Base-by-base conservation (phyloP, 805 yeast species). In the Wickerhamomyces bovis region DNA sequence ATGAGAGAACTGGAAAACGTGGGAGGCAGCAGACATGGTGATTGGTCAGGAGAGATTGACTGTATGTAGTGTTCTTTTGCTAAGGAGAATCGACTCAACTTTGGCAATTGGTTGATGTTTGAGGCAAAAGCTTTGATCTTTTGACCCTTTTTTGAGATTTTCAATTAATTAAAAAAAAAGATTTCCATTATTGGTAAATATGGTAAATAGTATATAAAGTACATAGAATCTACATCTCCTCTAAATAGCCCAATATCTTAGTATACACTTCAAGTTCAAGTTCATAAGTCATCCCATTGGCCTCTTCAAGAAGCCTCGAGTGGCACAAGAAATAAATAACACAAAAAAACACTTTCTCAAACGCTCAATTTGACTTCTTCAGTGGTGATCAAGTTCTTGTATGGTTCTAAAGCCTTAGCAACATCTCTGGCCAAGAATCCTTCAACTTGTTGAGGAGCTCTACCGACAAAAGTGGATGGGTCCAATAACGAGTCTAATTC, bases 371-470 rank as follows among this genome's bases (percentile, higher is more conserved):
- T 80, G 47, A 87, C 94, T 57, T 77, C 79, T 60, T 83, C 88
- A 41, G 75, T 67, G 57, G 80, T 76, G 59, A 94, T 73, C 56
- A 69, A 64, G 42, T 77, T 61, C 61, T 76, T 65, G 70, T 76
- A 85, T 44, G 88, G 87, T 53, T 71, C 76, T 54, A 94, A 75
- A 36, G 97, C 98, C 56, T 81, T 71, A 45, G 82, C 84, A 47
- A 94, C 98, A 49, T 92, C 95, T 47, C 76, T 78, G 48, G 79
- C 78, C 56, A 94, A 83, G 63, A 94, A 94, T 70, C 90, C 92
- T 67, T 85, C 96, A 47, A 96, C 89, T 74, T 94, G 99, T 70
- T 90, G 85, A 39, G 98, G 98, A 46, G 99, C 99, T 69, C 99
- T 87, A 59, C 99, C 99, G 42, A 90, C 95, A 66, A 94, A 94